A percentile compares a stretch with the other conserved stretches of the same genome.
Conservation (phyloP, 73 alveolate species). For the Paramecium tetraurelia region DNA sequence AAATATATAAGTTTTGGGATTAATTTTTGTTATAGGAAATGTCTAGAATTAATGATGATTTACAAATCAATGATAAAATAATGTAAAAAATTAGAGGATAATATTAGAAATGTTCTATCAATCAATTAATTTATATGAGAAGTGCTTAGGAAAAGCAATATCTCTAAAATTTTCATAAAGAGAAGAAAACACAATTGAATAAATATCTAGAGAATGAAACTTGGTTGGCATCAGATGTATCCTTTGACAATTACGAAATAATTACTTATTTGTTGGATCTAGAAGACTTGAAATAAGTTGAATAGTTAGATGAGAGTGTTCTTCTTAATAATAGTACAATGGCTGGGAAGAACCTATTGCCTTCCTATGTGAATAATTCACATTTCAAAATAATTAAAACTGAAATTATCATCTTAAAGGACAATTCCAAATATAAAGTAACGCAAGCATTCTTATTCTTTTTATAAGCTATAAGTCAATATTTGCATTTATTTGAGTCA, state of each 20-base stretch:
- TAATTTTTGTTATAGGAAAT: background rate
- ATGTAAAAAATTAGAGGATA: background rate
- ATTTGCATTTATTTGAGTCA: background rate
- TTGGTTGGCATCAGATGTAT: slow-evolving; percentile 3
- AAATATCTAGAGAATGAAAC: slow-evolving; percentile 43
- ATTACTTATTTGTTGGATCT: background rate
- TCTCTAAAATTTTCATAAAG: slow-evolving; percentile 15
- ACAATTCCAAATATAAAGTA: background rate
- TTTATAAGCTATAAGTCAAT: background rate
- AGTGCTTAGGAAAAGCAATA: background rate
- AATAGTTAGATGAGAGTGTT: slow-evolving; percentile 31
- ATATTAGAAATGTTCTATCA: slow-evolving; percentile 14
- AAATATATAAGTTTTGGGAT: slow-evolving; percentile 28
- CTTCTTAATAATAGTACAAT: background rate
- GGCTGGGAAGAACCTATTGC: background rate
- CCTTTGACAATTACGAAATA: slow-evolving; percentile 14
- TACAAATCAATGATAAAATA: background rate
- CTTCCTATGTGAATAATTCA: background rate
- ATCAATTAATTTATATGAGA: slow-evolving; percentile 31
- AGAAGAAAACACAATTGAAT: background rate
- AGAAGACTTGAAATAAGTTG: background rate
- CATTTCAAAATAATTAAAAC: background rate
- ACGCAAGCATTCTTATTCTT: slow-evolving; percentile 26
- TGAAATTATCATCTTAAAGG: background rate
- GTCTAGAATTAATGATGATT: background rate